Conservation (phyloP, 208 protist species). For the Acanthamoeba divionensis region DNA sequence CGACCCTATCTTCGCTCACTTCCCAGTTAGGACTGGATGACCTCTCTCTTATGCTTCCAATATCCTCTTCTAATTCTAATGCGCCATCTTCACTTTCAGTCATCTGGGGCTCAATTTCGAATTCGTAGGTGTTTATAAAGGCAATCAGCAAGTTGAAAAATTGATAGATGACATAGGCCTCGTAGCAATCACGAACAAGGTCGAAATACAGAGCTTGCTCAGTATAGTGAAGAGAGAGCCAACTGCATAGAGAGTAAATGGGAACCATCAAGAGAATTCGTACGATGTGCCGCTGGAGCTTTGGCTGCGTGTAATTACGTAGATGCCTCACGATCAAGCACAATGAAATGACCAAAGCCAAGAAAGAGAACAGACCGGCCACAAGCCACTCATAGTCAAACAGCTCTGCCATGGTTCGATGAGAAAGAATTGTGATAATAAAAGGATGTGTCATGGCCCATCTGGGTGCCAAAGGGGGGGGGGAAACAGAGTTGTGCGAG, state of each 20-base stretch:
- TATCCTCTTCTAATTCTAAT: too few species aligned
- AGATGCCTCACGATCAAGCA: constrained; percentile 81
- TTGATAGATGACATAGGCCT: constrained; percentile 92
- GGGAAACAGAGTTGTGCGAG: too few species aligned
- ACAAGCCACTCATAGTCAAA: constrained; percentile 32
- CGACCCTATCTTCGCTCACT: constrained; percentile 84
- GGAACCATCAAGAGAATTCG: constrained; percentile 93
- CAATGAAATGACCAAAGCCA: neutral
- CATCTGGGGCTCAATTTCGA: constrained; percentile 47
- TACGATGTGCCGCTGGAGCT: constrained; percentile 86
- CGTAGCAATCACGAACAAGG: constrained; percentile 87
- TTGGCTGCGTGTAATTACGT: constrained; percentile 82
- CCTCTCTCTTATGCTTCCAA: too few species aligned
- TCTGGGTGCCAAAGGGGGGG: too few species aligned
- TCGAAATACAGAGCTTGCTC: constrained; percentile 86
- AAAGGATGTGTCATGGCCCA: too few species aligned
- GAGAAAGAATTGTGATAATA: too few species aligned
- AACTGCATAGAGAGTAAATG: constrained; percentile 32
- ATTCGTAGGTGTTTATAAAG: constrained; percentile 57
- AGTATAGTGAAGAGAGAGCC: constrained; percentile 56
- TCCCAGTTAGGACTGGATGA: constrained; percentile 6
- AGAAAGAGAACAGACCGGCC: neutral
- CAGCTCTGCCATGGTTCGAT: too few species aligned
- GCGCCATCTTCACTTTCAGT: too few species aligned
- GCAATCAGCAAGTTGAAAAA: constrained; percentile 93